phyloP scores from a whole-genome alignment of 257 asterid species.

The Fraxinus excelsior region DNA sequence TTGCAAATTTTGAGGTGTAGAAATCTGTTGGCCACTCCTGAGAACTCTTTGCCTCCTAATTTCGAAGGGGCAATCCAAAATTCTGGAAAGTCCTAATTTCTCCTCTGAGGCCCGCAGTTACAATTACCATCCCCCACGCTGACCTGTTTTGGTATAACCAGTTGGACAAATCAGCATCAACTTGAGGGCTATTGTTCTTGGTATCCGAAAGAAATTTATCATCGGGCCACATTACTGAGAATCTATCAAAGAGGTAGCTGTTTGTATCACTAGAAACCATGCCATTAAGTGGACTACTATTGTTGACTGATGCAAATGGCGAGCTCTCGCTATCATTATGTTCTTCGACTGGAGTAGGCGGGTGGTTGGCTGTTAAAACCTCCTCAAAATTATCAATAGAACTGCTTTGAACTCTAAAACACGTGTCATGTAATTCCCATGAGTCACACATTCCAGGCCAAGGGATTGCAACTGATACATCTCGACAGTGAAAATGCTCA shows the following conservation, averaged over 20 bases:
- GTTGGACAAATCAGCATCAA: constrained; percentile 57
- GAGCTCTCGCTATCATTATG: constrained; percentile 53
- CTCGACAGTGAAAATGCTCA: constrained; percentile 90
- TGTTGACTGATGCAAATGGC: constrained; percentile 49
- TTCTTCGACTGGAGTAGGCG: constrained; percentile 63
- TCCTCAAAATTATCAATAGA: constrained; percentile 37
- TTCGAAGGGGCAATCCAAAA: constrained; percentile 83
- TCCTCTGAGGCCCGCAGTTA: constrained; percentile 88
- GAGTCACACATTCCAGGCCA: constrained; percentile 82
- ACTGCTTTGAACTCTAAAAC: constrained; percentile 38
- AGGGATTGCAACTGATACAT: constrained; percentile 88
- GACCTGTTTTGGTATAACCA: constrained; percentile 57
- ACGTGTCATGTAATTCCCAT: constrained; percentile 42
- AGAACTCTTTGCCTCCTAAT: constrained; percentile 28
- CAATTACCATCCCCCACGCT: constrained; percentile 94
- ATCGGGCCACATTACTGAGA: constrained; percentile 81
- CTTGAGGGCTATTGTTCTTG: constrained; percentile 65
- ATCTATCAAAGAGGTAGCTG: constrained; percentile 68
- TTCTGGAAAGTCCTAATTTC: constrained; percentile 88
- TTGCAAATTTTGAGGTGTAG: constrained; percentile 22
- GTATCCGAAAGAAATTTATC: constrained; percentile 66
- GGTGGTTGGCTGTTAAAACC: constrained; percentile 50
- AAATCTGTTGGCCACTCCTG: not conserved
- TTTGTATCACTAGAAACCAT: constrained; percentile 55
- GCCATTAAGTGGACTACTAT: constrained; percentile 65